These are phyloP conservation scores for Bremia lactucae DNA, from an alignment of 352 stramenopile species.

Conservation along the genomic window DNA sequence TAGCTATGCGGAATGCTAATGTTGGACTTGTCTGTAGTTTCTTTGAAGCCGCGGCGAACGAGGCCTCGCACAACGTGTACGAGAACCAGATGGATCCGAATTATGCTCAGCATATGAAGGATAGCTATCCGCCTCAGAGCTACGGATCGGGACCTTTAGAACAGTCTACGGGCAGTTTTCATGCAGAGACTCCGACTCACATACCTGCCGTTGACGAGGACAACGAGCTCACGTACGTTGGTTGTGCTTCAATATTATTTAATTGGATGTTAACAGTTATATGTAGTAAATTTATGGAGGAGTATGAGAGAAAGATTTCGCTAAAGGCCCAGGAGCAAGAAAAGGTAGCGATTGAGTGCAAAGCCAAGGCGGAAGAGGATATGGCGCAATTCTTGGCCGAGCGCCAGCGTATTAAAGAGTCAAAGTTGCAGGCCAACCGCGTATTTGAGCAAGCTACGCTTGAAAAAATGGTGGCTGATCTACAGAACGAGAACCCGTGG, in stretches of 20 bases:
- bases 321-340: conserved; percentile 60
- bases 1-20: background rate
- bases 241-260: background rate
- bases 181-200: conserved; percentile 6
- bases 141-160: conserved; percentile 6
- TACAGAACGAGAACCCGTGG: conserved; percentile 92
- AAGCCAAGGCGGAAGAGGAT: conserved; percentile 50
- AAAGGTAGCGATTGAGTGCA: conserved; percentile 60
- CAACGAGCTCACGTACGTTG: conserved; percentile 62
- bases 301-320: conserved; percentile 59
- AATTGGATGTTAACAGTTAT: background rate
- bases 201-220: conserved; percentile 51
- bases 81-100: conserved; percentile 8
- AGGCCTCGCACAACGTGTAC: conserved; percentile 12
- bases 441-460: conserved; percentile 89
- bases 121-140: conserved; percentile 20
- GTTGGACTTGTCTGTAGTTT: conserved; percentile 24
- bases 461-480: conserved; percentile 89
- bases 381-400: conserved; percentile 82
- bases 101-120: conserved; percentile 6
- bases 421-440: conserved; percentile 88
- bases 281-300: conserved; percentile 57
- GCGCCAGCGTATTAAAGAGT: conserved; percentile 78
- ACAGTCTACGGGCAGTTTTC: conserved; percentile 11
- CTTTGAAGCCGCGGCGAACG: conserved; percentile 45